Percentiles rank a stretch among this genome's conserved stretches.
Conservation (phyloP, 768 basidiomycete genomes). For the Rhizopogon vesiculosus region DNA sequence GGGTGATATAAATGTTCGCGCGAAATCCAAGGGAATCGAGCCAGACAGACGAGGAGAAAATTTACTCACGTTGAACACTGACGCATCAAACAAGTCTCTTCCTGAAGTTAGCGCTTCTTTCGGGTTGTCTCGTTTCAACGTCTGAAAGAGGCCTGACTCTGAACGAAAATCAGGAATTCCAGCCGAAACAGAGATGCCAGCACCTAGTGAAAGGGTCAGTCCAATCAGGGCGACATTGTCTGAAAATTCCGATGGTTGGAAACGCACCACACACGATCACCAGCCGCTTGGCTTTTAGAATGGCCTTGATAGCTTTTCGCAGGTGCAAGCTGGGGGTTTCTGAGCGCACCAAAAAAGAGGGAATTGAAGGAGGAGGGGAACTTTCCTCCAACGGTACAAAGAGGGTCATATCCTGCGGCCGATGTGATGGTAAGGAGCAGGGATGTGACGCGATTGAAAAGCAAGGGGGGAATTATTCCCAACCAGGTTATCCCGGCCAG, state of each 20-base stretch:
- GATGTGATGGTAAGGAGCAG: conserved; percentile 19
- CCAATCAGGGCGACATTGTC: conserved; percentile 5
- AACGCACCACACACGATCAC: conserved; percentile 83
- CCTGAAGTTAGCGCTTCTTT: conserved; percentile 67
- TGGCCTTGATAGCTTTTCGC: conserved; percentile 53
- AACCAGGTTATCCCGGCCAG: conserved; percentile 10
- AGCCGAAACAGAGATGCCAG: conserved; percentile 83
- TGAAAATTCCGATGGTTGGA: conserved; percentile 9
- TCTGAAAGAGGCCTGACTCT: conserved; percentile 72
- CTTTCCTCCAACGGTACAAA: conserved; percentile 55
- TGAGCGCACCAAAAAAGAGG: conserved; percentile 52
- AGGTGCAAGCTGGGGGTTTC: conserved; percentile 43
- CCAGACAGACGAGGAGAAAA: conserved; percentile 1
- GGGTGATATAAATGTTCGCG: neutral
- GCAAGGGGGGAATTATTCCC: conserved; percentile 13
- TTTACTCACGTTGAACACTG: conserved; percentile 72
- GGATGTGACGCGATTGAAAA: conserved; percentile 18
- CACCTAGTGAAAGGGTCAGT: conserved; percentile 42
- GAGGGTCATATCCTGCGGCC: conserved; percentile 47
- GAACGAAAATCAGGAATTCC: conserved; percentile 92
- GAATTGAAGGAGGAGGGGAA: conserved; percentile 42
- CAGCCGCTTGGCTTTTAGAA: conserved; percentile 75
- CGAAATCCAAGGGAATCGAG: neutral
- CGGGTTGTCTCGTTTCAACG: conserved; percentile 73
- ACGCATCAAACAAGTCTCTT: conserved; percentile 88